Percentiles rank a stretch among this genome's conserved stretches.
Conservation (phyloP, 805 yeast genomes). For the Pichia paraexigua region DNA sequence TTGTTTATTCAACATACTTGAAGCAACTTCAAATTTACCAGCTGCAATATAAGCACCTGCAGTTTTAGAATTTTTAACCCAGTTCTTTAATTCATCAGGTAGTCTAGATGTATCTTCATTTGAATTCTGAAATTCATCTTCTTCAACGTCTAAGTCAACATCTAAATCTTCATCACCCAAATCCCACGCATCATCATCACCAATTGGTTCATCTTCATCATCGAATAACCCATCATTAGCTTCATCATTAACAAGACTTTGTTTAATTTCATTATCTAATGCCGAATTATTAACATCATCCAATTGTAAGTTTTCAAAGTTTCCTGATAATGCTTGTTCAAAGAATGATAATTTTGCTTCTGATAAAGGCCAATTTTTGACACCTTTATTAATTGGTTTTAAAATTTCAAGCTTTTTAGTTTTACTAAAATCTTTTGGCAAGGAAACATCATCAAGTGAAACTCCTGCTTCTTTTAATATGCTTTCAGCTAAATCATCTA, state of each 20-base stretch:
- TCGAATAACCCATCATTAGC: slow-evolving; percentile 18
- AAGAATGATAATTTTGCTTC: slow-evolving; percentile 68
- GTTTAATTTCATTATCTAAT: slow-evolving; percentile 6
- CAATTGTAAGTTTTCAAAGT: slow-evolving; percentile 55
- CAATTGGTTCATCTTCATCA: slow-evolving; percentile 33
- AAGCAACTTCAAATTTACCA: slow-evolving; percentile 94
- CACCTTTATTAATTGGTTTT: slow-evolving; percentile 37
- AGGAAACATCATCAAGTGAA: slow-evolving; percentile 48
- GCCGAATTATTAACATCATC: slow-evolving; percentile 11
- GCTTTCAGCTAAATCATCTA: slow-evolving; percentile 63
- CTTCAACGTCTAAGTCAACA: slow-evolving; percentile 39
- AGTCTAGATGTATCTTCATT: slow-evolving; percentile 22
- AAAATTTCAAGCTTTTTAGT: slow-evolving; percentile 34
- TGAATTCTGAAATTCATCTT: slow-evolving; percentile 22
- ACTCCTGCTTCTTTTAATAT: slow-evolving; percentile 67
- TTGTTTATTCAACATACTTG: slow-evolving; percentile 85
- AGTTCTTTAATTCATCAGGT: slow-evolving; percentile 57
- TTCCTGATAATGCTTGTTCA: slow-evolving; percentile 76
- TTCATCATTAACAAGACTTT: slow-evolving; percentile 18
- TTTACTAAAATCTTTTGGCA: slow-evolving; percentile 25
- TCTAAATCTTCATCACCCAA: slow-evolving; percentile 74
- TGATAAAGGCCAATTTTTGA: slow-evolving; percentile 75
- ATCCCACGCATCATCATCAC: slow-evolving; percentile 75
- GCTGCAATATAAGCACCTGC: slow-evolving; percentile 94
- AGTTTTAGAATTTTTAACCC: slow-evolving; percentile 85